Base-by-base conservation (phyloP, 768 basidiomycete species). In the Kwoniella pini region DNA sequence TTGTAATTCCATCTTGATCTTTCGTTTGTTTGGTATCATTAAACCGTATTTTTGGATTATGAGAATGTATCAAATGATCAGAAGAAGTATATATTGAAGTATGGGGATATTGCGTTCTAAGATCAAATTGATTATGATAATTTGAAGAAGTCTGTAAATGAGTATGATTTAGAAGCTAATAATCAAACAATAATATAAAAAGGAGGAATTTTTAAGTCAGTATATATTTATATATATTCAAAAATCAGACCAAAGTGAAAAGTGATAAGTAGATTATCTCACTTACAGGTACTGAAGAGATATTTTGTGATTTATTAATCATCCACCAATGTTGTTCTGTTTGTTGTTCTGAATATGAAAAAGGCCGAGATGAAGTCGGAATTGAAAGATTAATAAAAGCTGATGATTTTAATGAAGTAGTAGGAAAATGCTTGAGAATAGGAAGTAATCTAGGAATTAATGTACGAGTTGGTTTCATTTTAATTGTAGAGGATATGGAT, bases 391-490 rank as follows among this genome's bases (percentile, higher is more conserved):
- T 24, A 9, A 15, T 43, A 15, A 36, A n/a, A 38, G 42, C 19
- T 5, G 6, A 13, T 56, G 21, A 24, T n/a, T 51, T 6, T 10
- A 51, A 22, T 19, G 49, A 11, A 9, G 49, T 4, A 31, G 33
- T 44, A 4, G 49, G 58, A 9, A 26, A 11, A 22, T 60, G 58
- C 39, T 43, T 50, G 28, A 60, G 19, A 28, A 60, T 27, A 31
- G 60, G 53, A 12, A 51, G 22, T 15, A 61, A 36, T 13, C 60
- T 52, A 22, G 60, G 60, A 36, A 61, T 46, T 24, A 61, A 53
- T 12, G 60, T 61, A 15, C 43, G 60, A 30, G 52, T 44, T 3
- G 60, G 60, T 48, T 44, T 54, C 60, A 61, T 61, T 27, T 52
- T 60, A 28, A 38, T 2, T 7, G 33, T 15, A 15, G 33, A 7